Conservation (phyloP, 805 yeast species). For the Teunomyces lycoperdinae region DNA sequence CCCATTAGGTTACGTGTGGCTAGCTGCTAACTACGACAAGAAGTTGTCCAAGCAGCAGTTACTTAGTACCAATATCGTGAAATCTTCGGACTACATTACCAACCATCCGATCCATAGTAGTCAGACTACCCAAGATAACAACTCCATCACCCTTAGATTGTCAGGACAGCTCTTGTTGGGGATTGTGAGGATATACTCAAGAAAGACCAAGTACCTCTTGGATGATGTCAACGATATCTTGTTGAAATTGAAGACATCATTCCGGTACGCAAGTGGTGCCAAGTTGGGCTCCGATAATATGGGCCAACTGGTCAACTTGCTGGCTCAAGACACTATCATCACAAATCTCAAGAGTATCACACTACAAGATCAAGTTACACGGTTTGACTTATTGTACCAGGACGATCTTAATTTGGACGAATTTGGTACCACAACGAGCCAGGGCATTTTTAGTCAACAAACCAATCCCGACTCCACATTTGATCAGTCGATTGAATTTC, state of each 20-base stretch:
- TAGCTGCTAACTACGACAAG: conserved; percentile 85
- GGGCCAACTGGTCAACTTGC: conserved; percentile 49
- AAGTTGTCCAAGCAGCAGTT: conserved; percentile 71
- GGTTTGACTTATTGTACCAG: conserved; percentile 66
- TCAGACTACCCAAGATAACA: conserved; percentile 13
- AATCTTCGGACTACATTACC: conserved; percentile 44
- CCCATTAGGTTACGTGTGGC: conserved; percentile 87
- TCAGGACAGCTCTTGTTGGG: conserved; percentile 87
- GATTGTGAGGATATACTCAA: conserved; percentile 79
- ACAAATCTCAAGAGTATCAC: conserved; percentile 58
- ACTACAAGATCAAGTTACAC: conserved; percentile 76
- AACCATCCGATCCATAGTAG: conserved; percentile 50
- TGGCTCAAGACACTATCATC: conserved; percentile 59
- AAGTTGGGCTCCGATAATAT: conserved; percentile 14
- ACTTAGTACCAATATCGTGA: conserved; percentile 65
- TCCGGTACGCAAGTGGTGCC: conserved; percentile 42
- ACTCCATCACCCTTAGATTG: conserved; percentile 71
- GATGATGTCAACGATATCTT: conserved; percentile 83
- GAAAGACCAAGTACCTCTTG: conserved; percentile 76
- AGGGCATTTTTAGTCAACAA: conserved; percentile 22
- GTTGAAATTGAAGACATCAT: conserved; percentile 65
- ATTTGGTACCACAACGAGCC: conserved; percentile 9
- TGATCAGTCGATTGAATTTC: conserved; percentile 66
- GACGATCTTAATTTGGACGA: conserved; percentile 49
- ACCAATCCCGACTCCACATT: conserved; percentile 28